These are phyloP conservation scores for Coemansia sp. DNA, from an alignment of 192 early-diverging fungal species.

Conservation along the genomic window DNA sequence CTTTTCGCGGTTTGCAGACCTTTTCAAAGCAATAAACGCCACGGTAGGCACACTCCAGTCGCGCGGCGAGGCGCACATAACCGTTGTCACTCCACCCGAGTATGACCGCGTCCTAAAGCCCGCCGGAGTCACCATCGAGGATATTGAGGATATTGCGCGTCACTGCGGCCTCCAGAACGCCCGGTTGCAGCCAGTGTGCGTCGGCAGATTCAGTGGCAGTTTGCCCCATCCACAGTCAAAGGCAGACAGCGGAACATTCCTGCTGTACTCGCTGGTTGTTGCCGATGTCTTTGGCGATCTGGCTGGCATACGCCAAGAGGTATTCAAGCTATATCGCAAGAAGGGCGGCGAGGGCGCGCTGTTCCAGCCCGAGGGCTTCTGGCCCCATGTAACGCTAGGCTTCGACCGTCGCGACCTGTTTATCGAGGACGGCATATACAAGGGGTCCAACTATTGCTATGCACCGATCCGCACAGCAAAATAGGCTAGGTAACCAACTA, in stretches of 20 bases:
- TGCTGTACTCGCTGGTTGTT: conserved; percentile 51
- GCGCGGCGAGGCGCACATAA: conserved; percentile 70
- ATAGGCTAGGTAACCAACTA: not conserved
- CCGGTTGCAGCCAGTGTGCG: conserved; percentile 57
- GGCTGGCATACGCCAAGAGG: conserved; percentile 51
- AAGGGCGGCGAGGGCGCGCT: conserved; percentile 67
- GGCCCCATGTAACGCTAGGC: conserved; percentile 70
- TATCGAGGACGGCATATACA: conserved; percentile 65
- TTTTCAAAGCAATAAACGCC: conserved; percentile 55
- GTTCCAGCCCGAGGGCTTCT: conserved; percentile 63
- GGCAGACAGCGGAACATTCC: conserved; percentile 9
- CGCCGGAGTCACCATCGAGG: conserved; percentile 61
- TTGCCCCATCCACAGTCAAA: conserved; percentile 28
- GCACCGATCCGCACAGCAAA: conserved; percentile 35
- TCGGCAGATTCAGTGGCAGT: conserved; percentile 55
- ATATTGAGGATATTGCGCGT: conserved; percentile 60
- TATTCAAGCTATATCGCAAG: conserved; percentile 57
- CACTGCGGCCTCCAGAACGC: conserved; percentile 56
- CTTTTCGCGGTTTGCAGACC: conserved; percentile 52
- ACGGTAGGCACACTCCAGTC: conserved; percentile 33
- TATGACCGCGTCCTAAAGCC: conserved; percentile 54
- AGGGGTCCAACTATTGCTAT: conserved; percentile 66
- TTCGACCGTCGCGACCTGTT: conserved; percentile 64
- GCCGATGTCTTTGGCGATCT: conserved; percentile 50
- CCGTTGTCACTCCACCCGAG: conserved; percentile 68